A percentile compares a stretch with the other conserved stretches of the same genome.
These are phyloP conservation scores for Fraxinus excelsior DNA, from an alignment of 257 asterid species.

Conservation along the genomic window DNA sequence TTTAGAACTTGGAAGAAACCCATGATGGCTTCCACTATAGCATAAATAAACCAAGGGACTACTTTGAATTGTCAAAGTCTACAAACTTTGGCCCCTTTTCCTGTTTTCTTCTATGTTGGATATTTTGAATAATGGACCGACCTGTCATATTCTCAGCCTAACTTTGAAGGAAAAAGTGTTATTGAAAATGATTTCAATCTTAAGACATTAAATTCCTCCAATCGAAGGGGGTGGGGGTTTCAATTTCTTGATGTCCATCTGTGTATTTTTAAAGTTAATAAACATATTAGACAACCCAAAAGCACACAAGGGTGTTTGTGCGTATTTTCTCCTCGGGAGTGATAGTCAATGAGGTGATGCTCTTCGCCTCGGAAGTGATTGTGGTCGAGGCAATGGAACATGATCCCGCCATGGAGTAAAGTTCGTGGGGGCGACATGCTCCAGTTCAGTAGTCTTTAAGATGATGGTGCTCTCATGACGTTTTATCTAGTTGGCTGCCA, in stretches of 20 bases:
- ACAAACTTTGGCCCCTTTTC: conserved; percentile 8
- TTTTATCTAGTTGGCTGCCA: too few relatives aligned
- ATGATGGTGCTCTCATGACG: too few relatives aligned
- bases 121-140: conserved; percentile 26
- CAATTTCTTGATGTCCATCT: background rate
- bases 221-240: background rate
- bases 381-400: too few relatives aligned
- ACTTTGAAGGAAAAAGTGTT: conserved; percentile 29
- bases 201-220: background rate
- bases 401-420: too few relatives aligned
- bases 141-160: conserved; percentile 36
- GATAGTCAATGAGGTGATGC: too few relatives aligned
- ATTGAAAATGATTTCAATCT: conserved; percentile 11
- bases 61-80: conserved; percentile 31
- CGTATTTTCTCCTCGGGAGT: background rate
- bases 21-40: background rate
- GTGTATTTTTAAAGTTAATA: background rate
- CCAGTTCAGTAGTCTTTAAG: too few relatives aligned
- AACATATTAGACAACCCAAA: background rate
- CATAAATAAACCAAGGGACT: background rate
- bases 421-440: too few relatives aligned
- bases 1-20: background rate
- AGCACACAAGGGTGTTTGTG: background rate
- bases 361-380: too few relatives aligned
- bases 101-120: conserved; percentile 12